These are phyloP conservation scores for Apiotrichum montevideense DNA, from an alignment of 1,284 basidiomycete species.

Conservation along the genomic window DNA sequence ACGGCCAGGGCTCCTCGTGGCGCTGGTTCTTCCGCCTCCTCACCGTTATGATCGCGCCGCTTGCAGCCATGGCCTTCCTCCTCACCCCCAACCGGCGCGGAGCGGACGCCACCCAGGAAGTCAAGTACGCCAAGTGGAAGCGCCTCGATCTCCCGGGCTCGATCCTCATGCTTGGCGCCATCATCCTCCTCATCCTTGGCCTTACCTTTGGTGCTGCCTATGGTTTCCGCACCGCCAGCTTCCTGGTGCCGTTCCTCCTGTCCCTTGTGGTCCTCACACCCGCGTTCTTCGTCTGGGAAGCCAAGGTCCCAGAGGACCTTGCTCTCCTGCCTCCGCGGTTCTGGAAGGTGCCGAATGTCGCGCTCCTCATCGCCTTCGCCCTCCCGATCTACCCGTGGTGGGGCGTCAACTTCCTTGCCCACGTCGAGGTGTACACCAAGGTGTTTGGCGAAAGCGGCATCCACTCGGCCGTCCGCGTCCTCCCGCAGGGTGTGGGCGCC, in stretches of 20 bases:
- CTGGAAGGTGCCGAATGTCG: constrained; percentile 42
- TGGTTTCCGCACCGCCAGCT: constrained; percentile 36
- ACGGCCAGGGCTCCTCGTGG: constrained; percentile 39
- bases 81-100: constrained; percentile 29
- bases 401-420: constrained; percentile 20
- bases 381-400: constrained; percentile 39
- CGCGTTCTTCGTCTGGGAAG: constrained; percentile 34
- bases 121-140: constrained; percentile 22
- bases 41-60: constrained; percentile 26
- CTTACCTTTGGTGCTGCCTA: constrained; percentile 39
- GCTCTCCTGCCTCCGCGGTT: constrained; percentile 35
- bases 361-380: constrained; percentile 32
- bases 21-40: constrained; percentile 36
- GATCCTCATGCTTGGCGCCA: constrained; percentile 30
- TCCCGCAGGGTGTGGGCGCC: constrained; percentile 27
- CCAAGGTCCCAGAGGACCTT: constrained; percentile 23
- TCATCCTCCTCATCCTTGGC: constrained; percentile 41
- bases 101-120: constrained; percentile 11
- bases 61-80: constrained; percentile 18
- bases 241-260: constrained; percentile 44
- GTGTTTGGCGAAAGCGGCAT: constrained; percentile 22
- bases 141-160: constrained; percentile 37
- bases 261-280: constrained; percentile 35
- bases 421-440: constrained; percentile 21
- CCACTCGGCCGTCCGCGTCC: constrained; percentile 27